phyloP scores from a whole-genome alignment of 1,139 yeast species.

The Taphrina populina region DNA sequence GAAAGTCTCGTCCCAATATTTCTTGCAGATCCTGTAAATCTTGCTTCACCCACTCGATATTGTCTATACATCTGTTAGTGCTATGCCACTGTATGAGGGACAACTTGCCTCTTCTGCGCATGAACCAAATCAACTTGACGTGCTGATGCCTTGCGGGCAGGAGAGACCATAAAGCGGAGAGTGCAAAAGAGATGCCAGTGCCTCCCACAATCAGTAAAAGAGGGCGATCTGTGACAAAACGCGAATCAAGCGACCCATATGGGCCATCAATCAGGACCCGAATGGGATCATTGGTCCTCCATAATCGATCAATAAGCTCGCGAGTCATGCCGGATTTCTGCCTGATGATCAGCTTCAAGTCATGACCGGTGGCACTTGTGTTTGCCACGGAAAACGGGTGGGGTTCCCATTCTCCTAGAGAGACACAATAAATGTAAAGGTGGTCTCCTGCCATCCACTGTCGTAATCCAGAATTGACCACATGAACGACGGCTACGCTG shows the following conservation, averaged over 20 bases:
- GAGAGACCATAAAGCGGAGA: conserved; percentile 2
- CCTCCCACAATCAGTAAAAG: conserved; percentile 6
- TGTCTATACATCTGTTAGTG: background rate
- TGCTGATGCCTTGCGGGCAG: background rate
- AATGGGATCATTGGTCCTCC: conserved; percentile 2
- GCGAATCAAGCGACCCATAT: background rate
- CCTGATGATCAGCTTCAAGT: conserved; percentile 1
- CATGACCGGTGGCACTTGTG: conserved; percentile 41
- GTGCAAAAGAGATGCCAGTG: conserved; percentile 18
- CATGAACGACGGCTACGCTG: conserved; percentile 36
- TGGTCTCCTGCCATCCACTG: conserved; percentile 54
- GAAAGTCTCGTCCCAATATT: background rate
- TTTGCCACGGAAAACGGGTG: conserved; percentile 62
- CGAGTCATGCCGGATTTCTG: conserved; percentile 9
- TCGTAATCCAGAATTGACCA: conserved; percentile 45
- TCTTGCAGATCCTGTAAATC: background rate
- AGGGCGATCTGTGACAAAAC: background rate
- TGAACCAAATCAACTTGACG: conserved; percentile 10
- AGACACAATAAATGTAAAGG: conserved; percentile 57
- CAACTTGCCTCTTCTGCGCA: conserved; percentile 8
- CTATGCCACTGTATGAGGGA: too few relatives aligned
- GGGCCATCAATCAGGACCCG: conserved; percentile 20
- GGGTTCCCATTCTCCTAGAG: conserved; percentile 53
- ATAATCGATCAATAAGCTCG: background rate
- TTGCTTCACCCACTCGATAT: conserved; percentile 2